A percentile compares a stretch with the other conserved stretches of the same genome.
These are phyloP conservation scores for Ceratobasidium sp. DNA, from an alignment of 1,284 basidiomycete genomes.

Conservation along the genomic window DNA sequence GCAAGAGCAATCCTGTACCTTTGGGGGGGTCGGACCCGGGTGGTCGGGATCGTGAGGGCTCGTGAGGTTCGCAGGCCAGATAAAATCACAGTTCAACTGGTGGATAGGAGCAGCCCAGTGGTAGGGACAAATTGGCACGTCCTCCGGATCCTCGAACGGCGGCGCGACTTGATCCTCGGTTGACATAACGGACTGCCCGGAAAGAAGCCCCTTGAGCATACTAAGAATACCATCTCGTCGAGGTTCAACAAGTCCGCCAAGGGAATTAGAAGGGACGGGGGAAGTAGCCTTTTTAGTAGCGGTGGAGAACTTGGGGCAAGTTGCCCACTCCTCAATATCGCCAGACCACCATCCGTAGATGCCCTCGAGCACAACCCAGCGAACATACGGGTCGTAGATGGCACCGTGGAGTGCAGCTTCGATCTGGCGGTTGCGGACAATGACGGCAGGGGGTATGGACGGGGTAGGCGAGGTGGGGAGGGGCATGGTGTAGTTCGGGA, in stretches of 20 bases:
- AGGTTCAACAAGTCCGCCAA: conserved; percentile 27
- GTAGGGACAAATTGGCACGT: conserved; percentile 79
- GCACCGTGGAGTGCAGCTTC: conserved; percentile 80
- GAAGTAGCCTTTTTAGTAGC: background rate
- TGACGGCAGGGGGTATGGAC: conserved; percentile 2
- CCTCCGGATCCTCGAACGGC: conserved; percentile 43
- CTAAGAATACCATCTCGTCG: background rate
- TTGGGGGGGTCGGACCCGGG: conserved; percentile 37
- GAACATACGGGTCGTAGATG: conserved; percentile 90
- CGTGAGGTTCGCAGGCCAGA: conserved; percentile 37
- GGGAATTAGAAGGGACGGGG: background rate
- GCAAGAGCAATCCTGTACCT: background rate
- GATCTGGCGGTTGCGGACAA: conserved; percentile 57
- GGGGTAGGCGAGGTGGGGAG: conserved; percentile 64
- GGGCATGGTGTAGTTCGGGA: conserved; percentile 83
- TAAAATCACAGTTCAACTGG: conserved; percentile 62
- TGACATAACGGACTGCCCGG: conserved; percentile 9
- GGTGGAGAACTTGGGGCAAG: conserved; percentile 65
- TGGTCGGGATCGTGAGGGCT: conserved; percentile 40
- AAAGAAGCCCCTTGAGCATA: background rate
- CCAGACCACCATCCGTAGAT: conserved; percentile 74
- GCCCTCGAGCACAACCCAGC: conserved; percentile 89
- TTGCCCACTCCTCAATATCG: conserved; percentile 73
- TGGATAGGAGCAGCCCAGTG: conserved; percentile 81
- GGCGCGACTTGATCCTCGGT: background rate